Evolutionary conservation across 805 yeast species (phyloP), one percentile per base, ranked within the genome.

Genomic region (Metschnikowia reukaufii): DNA sequence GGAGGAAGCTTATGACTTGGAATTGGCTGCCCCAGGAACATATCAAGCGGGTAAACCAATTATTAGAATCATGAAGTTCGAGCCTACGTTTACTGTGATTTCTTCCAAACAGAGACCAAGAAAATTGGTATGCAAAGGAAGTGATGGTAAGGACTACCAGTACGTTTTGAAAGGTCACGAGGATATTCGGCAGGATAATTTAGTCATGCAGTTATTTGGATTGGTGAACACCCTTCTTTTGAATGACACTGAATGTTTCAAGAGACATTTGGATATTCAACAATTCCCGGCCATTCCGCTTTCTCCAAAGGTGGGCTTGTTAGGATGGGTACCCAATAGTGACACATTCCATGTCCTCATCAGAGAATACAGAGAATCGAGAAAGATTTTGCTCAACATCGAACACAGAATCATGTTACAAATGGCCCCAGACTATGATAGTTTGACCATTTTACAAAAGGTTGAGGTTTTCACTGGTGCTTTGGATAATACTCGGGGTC

Each of bases 171-270:
- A 94, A 67, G 99, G 98, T 0, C 98, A 94, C 62, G 99, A 94
- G 69, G 99, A 94, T 74, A 88, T 94, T 44, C 81, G 99, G 61
- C 99, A 94, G 64, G 99, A 94, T 69, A 88, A 89, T 60, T 76
- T 95, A 65, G 99, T 92, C 21, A 94, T 94, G 99, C 99, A 94
- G 67, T 73, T 94, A 57, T 92, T 94, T 66, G 98, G 98, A 0
- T 74, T 94, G 60, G 98, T 94, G 2, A 94, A 95, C 62, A 90
- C 97, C 0, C 73, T 95, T 40, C 76, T 94, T 53, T 79, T 84
- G 4, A 88, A 88, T 58, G 97, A 94, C 64, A 84, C 97, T 0
- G 99, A 94, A 63, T 90, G 97, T 63, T 94, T 91, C 77, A 91
- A 89, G 71, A 79, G 99, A 54, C 98, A 94, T 64, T 75, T 94